Percentiles rank a stretch among this genome's conserved stretches.
phyloP scores from a whole-genome alignment of 2,329 filamentous ascomycete genomes.

The Aspergillus pseudotamarii region DNA sequence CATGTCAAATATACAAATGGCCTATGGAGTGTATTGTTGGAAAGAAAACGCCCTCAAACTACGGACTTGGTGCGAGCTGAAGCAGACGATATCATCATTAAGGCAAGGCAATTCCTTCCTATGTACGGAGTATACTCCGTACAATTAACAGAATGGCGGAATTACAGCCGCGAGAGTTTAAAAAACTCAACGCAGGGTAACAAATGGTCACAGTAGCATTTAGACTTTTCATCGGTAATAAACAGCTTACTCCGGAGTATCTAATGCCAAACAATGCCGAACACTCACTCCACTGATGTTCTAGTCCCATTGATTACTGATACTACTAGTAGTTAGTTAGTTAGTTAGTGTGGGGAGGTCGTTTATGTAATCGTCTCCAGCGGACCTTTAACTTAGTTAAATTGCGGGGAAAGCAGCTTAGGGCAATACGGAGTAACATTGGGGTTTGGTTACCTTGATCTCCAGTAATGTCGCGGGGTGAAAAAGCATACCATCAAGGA shows the following conservation, averaged over 20 bases:
- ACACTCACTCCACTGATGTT: not conserved
- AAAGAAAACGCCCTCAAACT: not conserved
- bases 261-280: not conserved
- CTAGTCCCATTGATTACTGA: not conserved
- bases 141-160: not conserved
- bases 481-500: not conserved
- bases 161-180: not conserved
- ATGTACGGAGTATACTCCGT: too few relatives aligned
- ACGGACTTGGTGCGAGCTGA: not conserved
- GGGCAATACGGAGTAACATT: not conserved
- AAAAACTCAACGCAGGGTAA: not conserved
- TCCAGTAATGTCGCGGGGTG: not conserved
- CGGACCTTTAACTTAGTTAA: not conserved
- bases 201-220: not conserved
- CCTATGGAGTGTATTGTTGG: not conserved
- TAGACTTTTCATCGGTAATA: not conserved
- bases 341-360: not conserved
- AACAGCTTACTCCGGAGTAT: not conserved
- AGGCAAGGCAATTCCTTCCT: not conserved
- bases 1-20: not conserved
- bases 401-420: not conserved
- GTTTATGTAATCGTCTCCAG: not conserved
- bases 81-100: not conserved
- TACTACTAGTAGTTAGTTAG: too few relatives aligned
- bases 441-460: not conserved